Evolutionary conservation across 371 early-diverging fungal genomes (phyloP).

Genomic region (Circinella umbellata): DNA sequence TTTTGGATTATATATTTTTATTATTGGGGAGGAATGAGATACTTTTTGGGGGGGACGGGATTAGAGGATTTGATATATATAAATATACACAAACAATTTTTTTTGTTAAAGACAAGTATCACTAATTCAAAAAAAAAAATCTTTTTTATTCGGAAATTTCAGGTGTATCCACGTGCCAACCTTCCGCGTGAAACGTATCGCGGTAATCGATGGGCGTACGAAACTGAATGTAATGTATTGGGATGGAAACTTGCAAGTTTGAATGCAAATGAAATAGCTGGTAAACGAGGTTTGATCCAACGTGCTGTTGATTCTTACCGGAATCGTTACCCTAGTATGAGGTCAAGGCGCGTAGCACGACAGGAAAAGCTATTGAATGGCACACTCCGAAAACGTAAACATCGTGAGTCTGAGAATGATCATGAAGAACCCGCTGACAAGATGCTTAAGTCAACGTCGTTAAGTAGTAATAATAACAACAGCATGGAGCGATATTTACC

Average conservation of each 20-base stretch:
- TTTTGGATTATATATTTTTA: not conserved
- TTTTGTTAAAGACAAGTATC: not conserved
- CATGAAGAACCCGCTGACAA: conserved; percentile 3
- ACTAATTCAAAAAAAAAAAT: not conserved
- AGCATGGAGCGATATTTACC: conserved; percentile 12
- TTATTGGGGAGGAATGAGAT: not conserved
- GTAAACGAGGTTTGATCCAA: conserved; percentile 92
- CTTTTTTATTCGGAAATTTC: conserved; percentile 5
- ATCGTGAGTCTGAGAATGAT: conserved; percentile 25
- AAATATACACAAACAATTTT: conserved; percentile 13
- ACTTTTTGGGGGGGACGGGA: not conserved
- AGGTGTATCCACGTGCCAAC: conserved; percentile 50
- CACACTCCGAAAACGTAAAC: conserved; percentile 53
- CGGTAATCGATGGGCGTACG: conserved; percentile 91
- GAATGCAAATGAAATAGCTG: conserved; percentile 82
- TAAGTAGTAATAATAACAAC: conserved; percentile 3
- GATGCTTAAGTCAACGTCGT: not conserved
- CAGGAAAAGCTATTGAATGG: conserved; percentile 76
- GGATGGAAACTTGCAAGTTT: conserved; percentile 90
- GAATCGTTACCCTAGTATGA: conserved; percentile 81
- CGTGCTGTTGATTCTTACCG: conserved; percentile 95
- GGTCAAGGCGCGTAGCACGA: conserved; percentile 81
- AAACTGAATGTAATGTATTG: conserved; percentile 84
- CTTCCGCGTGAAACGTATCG: conserved; percentile 63
- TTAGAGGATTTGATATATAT: not conserved